A percentile compares a stretch with the other conserved stretches of the same genome.
phyloP scores from a whole-genome alignment of 129 eudicot species.

The Chrysanthemum lavandulifolium region DNA sequence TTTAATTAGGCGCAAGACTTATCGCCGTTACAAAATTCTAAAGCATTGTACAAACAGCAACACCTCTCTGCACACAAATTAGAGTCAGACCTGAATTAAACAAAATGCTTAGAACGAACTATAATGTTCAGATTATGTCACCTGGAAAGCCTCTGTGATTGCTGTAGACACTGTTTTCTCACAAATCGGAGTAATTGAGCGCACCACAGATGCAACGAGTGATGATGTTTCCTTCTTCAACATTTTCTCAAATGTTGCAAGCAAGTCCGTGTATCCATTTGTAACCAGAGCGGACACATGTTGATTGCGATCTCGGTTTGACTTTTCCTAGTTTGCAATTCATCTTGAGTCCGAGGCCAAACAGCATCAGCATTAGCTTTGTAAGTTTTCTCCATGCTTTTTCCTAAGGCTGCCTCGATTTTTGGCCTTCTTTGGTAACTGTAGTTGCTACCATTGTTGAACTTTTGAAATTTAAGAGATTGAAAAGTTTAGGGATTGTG shows the following conservation, averaged over 20 bases:
- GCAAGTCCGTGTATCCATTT: conserved; percentile 73
- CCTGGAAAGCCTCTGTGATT: conserved; percentile 86
- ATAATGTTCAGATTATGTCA: conserved; percentile 24
- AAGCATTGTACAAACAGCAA: too few species aligned
- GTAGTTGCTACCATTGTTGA: too few species aligned
- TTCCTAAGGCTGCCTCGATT: too few species aligned
- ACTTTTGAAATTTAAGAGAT: too few species aligned
- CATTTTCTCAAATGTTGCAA: conserved; percentile 55
- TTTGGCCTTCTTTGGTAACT: too few species aligned
- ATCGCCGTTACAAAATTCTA: too few species aligned
- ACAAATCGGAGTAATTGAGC: conserved; percentile 55
- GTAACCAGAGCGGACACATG: conserved; percentile 56
- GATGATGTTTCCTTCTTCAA: conserved; percentile 78
- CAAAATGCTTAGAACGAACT: background rate
- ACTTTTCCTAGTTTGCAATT: too few species aligned
- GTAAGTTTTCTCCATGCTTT: too few species aligned
- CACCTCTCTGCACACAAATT: conserved; percentile 68
- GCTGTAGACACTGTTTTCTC: conserved; percentile 75
- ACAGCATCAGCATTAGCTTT: too few species aligned
- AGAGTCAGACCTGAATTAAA: conserved; percentile 18
- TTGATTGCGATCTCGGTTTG: background rate
- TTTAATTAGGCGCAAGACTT: too few species aligned
- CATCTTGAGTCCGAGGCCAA: too few species aligned
- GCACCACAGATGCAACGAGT: conserved; percentile 65
- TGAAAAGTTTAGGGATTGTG: too few species aligned